phyloP scores from a whole-genome alignment of 495 filamentous ascomycete species.

The Umbilicaria muhlenbergii region DNA sequence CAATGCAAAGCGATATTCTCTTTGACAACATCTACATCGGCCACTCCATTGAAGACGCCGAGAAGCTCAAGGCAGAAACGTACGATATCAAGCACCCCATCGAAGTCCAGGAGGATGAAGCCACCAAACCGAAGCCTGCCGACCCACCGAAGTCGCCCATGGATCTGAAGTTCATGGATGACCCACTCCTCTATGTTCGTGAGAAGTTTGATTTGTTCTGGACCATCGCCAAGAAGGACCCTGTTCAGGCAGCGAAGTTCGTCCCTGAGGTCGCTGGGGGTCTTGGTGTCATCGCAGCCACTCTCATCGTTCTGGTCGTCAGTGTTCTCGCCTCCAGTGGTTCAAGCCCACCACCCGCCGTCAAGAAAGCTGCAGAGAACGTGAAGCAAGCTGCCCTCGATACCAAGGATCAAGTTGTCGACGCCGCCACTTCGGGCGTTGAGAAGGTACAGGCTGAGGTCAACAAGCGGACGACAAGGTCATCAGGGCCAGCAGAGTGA shows the following conservation, averaged over 20 bases:
- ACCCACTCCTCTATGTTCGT: slow-evolving; percentile 75
- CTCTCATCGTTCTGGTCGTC: slow-evolving; percentile 52
- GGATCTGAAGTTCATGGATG: slow-evolving; percentile 81
- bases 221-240: slow-evolving; percentile 71
- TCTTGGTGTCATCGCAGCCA: slow-evolving; percentile 49
- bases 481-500: slow-evolving; percentile 26
- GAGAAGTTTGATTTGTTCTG: slow-evolving; percentile 87
- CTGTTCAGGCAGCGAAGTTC: slow-evolving; percentile 76
- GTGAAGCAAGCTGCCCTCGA: slow-evolving; percentile 56
- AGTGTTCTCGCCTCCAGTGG: slow-evolving; percentile 37
- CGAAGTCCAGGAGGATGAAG: slow-evolving; percentile 73
- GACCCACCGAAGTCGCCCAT: slow-evolving; percentile 45
- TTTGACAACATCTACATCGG: slow-evolving; percentile 99
- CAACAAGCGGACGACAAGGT: slow-evolving; percentile 48
- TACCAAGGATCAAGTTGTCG: slow-evolving; percentile 66
- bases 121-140: slow-evolving; percentile 62
- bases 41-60: slow-evolving; percentile 88
- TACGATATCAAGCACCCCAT: slow-evolving; percentile 82
- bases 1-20: slow-evolving; percentile 96
- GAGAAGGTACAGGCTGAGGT: slow-evolving; percentile 30
- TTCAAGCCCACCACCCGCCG: slow-evolving; percentile 34
- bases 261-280: slow-evolving; percentile 82
- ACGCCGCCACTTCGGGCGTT: slow-evolving; percentile 47
- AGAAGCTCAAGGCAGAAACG: slow-evolving; percentile 77
- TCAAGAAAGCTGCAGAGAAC: slow-evolving; percentile 46